Conservation (phyloP, 306 rosid species). For the Prinsepia uniflora region DNA sequence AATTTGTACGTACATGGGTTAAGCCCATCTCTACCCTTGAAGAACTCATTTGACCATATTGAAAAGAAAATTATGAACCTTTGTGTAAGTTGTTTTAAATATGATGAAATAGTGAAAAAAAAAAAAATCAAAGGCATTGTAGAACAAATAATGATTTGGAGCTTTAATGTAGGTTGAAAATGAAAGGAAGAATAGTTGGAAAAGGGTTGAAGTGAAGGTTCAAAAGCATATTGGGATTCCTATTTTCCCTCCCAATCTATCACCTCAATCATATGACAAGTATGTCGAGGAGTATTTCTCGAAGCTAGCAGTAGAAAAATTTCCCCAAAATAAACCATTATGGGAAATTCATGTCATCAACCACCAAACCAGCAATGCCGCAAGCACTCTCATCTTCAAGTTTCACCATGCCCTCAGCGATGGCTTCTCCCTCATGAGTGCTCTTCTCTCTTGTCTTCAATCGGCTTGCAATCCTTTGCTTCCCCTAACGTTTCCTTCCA, state of each 20-base stretch:
- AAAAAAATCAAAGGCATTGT: too few relatives aligned
- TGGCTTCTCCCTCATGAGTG: conserved; percentile 61
- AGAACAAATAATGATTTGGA: neutral
- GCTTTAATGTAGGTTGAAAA: conserved; percentile 25
- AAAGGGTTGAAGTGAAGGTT: conserved; percentile 40
- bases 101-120: too few relatives aligned
- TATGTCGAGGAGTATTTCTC: conserved; percentile 37
- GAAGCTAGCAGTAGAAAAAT: conserved; percentile 25
- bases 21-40: too few relatives aligned
- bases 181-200: conserved; percentile 47
- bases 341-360: conserved; percentile 59
- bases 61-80: too few relatives aligned
- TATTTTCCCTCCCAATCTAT: conserved; percentile 17
- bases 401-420: conserved; percentile 66
- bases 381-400: conserved; percentile 33
- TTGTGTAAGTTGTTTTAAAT: too few relatives aligned
- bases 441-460: conserved; percentile 50
- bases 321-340: conserved; percentile 39
- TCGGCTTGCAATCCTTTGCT: conserved; percentile 48
- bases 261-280: conserved; percentile 30
- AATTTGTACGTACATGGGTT: too few relatives aligned
- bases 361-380: conserved; percentile 40
- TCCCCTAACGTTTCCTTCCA: conserved; percentile 50
- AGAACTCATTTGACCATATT: too few relatives aligned
- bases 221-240: conserved; percentile 42